A percentile compares a stretch with the other conserved stretches of the same genome.
phyloP scores from a whole-genome alignment of 2,329 filamentous ascomycete genomes.

The Fusarium buxicola region DNA sequence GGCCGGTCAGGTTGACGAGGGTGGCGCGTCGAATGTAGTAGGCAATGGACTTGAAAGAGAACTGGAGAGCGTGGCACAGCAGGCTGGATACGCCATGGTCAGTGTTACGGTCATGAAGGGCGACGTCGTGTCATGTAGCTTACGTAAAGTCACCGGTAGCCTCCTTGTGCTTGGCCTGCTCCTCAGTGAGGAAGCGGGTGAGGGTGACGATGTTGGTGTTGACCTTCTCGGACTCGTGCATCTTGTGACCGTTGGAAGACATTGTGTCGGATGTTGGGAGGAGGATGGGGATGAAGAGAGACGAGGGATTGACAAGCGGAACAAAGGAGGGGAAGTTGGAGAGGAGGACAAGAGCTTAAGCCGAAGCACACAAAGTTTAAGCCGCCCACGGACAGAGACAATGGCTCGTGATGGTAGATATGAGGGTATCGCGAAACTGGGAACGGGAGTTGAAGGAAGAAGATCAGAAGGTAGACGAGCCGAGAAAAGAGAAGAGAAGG shows the following conservation, averaged over 20 bases:
- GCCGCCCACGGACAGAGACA: constrained; percentile 14
- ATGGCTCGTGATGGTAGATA: constrained; percentile 27
- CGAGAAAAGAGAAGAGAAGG: constrained; percentile 15
- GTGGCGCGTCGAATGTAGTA: constrained; percentile 98
- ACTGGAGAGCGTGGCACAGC: constrained; percentile 96
- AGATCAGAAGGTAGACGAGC: constrained; percentile 20
- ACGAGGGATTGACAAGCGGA: constrained; percentile 25
- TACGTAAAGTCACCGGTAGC: constrained; percentile 99
- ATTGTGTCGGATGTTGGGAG: constrained; percentile 45
- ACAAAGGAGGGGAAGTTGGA: constrained; percentile 25
- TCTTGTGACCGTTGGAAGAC: constrained; percentile 56
- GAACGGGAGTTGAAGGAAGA: constrained; percentile 18
- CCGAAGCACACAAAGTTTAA: constrained; percentile 31
- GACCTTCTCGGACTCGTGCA: constrained; percentile 77
- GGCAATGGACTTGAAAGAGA: constrained; percentile 99
- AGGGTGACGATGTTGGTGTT: constrained; percentile 97
- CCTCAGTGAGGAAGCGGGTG: constrained; percentile 94
- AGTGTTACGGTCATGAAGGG: constrained; percentile 24
- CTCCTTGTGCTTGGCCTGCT: constrained; percentile 92
- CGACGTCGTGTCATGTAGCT: constrained; percentile 19
- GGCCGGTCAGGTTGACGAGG: constrained; percentile 93
- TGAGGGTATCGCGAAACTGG: constrained; percentile 34
- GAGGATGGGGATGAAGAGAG: constrained; percentile 21
- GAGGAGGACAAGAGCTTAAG: constrained; percentile 26
- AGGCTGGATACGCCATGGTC: constrained; percentile 66